These are phyloP conservation scores for Xylariaceae sp. DNA, from an alignment of 2,329 filamentous ascomycete species.

Conservation along the genomic window DNA sequence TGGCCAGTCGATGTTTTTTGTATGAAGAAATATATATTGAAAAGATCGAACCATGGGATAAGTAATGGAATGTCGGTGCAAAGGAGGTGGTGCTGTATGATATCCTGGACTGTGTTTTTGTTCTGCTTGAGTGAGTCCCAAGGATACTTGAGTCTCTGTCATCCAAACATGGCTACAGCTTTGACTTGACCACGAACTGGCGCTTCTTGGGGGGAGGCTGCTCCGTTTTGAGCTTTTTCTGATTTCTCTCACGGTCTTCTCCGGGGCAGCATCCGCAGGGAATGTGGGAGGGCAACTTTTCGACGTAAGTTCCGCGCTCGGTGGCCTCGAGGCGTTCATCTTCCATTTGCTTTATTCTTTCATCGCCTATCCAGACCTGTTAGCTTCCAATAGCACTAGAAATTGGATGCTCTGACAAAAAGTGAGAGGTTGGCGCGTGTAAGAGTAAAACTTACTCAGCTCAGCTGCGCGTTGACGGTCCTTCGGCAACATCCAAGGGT, in stretches of 20 bases:
- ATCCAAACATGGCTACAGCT: not conserved
- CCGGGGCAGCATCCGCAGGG: conserved; percentile 39
- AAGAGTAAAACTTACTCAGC: conserved; percentile 47
- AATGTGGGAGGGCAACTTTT: conserved; percentile 26
- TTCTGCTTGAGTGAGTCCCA: not conserved
- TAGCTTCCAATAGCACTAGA: conserved; percentile 2
- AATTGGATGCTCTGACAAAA: no score
- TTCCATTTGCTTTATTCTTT: conserved; percentile 29
- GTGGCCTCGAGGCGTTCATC: conserved; percentile 29
- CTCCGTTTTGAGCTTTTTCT: conserved; percentile 12
- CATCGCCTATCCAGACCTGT: conserved; percentile 23
- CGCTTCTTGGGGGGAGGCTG: no score
- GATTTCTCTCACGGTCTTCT: conserved; percentile 32
- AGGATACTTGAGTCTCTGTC: no score
- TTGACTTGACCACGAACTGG: no score
- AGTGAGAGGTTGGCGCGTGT: no score
- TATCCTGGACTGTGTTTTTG: not conserved
- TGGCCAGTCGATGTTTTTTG: no score
- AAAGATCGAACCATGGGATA: no score
- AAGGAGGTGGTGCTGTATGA: no score
- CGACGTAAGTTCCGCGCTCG: conserved; percentile 30
- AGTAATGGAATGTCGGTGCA: no score
- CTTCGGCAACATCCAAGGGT: conserved; percentile 52
- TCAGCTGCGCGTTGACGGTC: conserved; percentile 47
- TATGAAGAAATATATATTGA: no score